Conservation (phyloP, 2,329 filamentous ascomycete genomes). For the Chaetomium sp. region DNA sequence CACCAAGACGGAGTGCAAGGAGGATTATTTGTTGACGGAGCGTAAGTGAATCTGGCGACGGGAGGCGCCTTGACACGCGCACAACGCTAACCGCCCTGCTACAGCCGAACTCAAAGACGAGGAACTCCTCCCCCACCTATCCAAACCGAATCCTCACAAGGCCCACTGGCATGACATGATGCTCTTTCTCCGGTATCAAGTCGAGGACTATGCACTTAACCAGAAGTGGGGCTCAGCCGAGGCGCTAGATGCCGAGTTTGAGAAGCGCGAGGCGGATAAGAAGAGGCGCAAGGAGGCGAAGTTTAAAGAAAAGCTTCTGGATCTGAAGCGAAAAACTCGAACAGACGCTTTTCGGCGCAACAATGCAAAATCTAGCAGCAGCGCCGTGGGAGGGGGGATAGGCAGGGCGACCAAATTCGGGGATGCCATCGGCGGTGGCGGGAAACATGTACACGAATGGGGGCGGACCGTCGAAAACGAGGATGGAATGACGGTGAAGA, state of each 20-base stretch:
- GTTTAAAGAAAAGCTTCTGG: constrained; percentile 84
- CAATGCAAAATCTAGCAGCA: constrained; percentile 54
- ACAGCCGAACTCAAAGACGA: constrained; percentile 85
- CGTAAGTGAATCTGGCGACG: constrained; percentile 55
- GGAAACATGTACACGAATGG: constrained; percentile 89
- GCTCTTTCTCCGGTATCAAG: constrained; percentile 89
- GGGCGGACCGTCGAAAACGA: constrained; percentile 68
- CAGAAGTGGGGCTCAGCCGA: constrained; percentile 90
- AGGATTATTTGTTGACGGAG: constrained; percentile 94
- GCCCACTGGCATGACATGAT: constrained; percentile 99
- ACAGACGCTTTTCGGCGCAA: constrained; percentile 85
- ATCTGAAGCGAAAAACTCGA: constrained; percentile 89
- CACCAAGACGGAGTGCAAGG: constrained; percentile 93
- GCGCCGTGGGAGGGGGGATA: constrained; percentile 37
- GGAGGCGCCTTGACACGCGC: background rate
- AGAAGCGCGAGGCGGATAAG: constrained; percentile 73
- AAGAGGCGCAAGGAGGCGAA: constrained; percentile 87
- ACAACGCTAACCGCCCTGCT: constrained; percentile 7
- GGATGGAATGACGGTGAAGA: constrained; percentile 78
- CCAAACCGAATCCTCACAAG: constrained; percentile 92
- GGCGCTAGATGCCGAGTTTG: constrained; percentile 85
- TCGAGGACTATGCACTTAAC: constrained; percentile 88
- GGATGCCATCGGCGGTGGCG: constrained; percentile 67
- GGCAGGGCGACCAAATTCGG: constrained; percentile 67
- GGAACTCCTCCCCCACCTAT: constrained; percentile 82